Base-by-base conservation (phyloP, 2,329 filamentous ascomycete genomes). In the Aspergillus sp. region DNA sequence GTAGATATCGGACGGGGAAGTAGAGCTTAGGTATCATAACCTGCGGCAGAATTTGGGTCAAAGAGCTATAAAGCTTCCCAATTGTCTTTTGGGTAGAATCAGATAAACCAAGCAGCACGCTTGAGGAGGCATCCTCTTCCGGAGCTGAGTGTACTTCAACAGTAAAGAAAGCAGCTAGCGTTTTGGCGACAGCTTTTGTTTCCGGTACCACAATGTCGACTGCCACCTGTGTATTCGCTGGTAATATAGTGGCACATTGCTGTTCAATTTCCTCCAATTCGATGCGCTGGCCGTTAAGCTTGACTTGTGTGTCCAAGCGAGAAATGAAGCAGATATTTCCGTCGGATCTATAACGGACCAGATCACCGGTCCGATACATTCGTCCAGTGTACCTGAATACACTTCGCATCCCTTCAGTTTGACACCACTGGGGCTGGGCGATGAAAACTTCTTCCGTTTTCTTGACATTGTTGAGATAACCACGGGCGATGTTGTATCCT, bases 211-310 rank as follows among this genome's bases (percentile, higher is more conserved):
- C 73, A 0, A 80, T 64, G 47, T 79, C 78, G n/a, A 79, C 77
- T 1, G 75, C 76, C 3, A 75, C 75, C 45, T 78, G 74, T 4
- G 72, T 72, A 11, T 70, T 66, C 3, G 65, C 47, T 4, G 74
- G 70, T 6, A 77, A 68, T 33, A 73, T 70, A 9, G 70, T 64
- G 23, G 72, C 66, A 35, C 77, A 70, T 48, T 78, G 75, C 53
- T 78, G 73, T 56, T 79, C 77, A 47, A 80, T 77, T 57, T 80
- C 77, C 14, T 73, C 77, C 6, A 80, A 64, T 57, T 80, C 78
- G 45, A 80, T 75, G 0, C 78, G 73, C 57, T 77, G 74, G 3
- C 78, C 78, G 33, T 77, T 75, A 40, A 80, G 65, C 66, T 78
- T 78, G 52, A 77, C 70, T 47, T 69, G 66, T 3, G 68, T 69